These are phyloP conservation scores for Leccinum subtestaceum DNA, from an alignment of 768 basidiomycete genomes.

Conservation along the genomic window DNA sequence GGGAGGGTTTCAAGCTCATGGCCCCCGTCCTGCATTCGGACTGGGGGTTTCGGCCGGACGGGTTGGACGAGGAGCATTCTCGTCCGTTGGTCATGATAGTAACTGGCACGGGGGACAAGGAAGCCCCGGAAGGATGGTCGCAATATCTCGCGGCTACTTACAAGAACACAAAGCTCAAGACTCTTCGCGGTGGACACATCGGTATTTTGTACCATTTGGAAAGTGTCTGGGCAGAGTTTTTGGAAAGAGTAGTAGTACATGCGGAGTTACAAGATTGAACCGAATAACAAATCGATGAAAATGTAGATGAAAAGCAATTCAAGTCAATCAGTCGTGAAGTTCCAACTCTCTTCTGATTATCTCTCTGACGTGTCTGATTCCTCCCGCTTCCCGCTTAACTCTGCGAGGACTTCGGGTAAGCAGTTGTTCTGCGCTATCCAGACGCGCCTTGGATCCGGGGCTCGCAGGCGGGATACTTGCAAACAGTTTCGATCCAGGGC, in stretches of 20 bases:
- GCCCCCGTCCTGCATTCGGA: constrained; percentile 44
- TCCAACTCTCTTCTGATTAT: constrained; percentile 79
- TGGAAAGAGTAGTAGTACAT: constrained; percentile 9
- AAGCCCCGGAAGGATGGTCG: constrained; percentile 42
- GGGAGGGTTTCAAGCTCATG: constrained; percentile 51
- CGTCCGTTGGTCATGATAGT: constrained; percentile 46
- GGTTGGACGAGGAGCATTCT: constrained; percentile 44
- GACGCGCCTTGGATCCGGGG: constrained; percentile 48
- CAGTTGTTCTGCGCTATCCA: constrained; percentile 60
- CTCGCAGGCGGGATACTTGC: constrained; percentile 38
- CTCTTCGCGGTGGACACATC: constrained; percentile 50
- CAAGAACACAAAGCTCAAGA: constrained; percentile 40
- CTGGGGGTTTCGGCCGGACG: constrained; percentile 47
- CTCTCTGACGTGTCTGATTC: constrained; percentile 76
- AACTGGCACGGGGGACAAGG: constrained; percentile 40
- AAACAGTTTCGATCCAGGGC: constrained; percentile 38
- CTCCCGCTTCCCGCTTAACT: constrained; percentile 69
- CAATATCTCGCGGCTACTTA: constrained; percentile 49
- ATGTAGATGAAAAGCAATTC: constrained; percentile 30
- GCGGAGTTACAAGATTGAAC: constrained; percentile 10
- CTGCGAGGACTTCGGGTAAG: constrained; percentile 68
- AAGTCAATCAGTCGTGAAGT: constrained; percentile 47
- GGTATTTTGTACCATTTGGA: constrained; percentile 44
- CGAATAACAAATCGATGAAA: constrained; percentile 27
- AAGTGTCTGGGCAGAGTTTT: constrained; percentile 41